A percentile compares a stretch with the other conserved stretches of the same genome.
Evolutionary conservation across 768 basidiomycete genomes (phyloP).

Genomic region (Suillus ampliporus): DNA sequence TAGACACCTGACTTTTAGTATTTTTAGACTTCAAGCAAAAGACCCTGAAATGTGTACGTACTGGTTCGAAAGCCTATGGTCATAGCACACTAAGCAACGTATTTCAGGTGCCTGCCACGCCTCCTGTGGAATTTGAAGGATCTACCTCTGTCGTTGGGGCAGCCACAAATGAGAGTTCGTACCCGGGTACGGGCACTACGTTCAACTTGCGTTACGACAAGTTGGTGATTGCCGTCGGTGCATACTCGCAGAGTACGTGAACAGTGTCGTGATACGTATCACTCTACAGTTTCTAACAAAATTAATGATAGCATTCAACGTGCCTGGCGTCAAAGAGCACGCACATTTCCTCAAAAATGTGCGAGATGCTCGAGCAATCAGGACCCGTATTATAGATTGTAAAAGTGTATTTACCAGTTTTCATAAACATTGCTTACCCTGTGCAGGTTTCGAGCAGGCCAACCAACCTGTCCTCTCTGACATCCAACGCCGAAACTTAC

Average conservation of each 20-base stretch:
- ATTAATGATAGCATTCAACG: slow-evolving; percentile 57
- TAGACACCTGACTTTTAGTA: slow-evolving; percentile 7
- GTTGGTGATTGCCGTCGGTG: slow-evolving; percentile 83
- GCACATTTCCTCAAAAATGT: slow-evolving; percentile 85
- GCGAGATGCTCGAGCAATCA: slow-evolving; percentile 73
- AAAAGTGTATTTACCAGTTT: slow-evolving; percentile 20
- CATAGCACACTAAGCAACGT: background rate
- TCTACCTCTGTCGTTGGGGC: slow-evolving; percentile 18
- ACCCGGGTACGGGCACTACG: slow-evolving; percentile 35
- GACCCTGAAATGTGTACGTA: slow-evolving; percentile 62
- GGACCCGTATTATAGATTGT: slow-evolving; percentile 79
- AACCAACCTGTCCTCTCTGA: slow-evolving; percentile 81
- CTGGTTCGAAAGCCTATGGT: background rate
- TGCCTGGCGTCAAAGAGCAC: slow-evolving; percentile 81
- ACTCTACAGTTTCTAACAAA: slow-evolving; percentile 10
- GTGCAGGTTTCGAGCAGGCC: slow-evolving; percentile 81
- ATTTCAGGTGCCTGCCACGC: slow-evolving; percentile 68
- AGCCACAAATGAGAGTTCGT: slow-evolving; percentile 24
- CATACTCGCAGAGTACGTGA: slow-evolving; percentile 78
- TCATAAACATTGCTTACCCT: background rate
- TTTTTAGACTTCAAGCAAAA: slow-evolving; percentile 63
- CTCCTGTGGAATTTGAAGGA: slow-evolving; percentile 42
- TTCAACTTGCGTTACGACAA: slow-evolving; percentile 79
- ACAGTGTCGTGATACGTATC: slow-evolving; percentile 2
- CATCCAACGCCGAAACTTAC: slow-evolving; percentile 70